Conservation (phyloP, 345 rosid species). For the Heritiera fomes region DNA sequence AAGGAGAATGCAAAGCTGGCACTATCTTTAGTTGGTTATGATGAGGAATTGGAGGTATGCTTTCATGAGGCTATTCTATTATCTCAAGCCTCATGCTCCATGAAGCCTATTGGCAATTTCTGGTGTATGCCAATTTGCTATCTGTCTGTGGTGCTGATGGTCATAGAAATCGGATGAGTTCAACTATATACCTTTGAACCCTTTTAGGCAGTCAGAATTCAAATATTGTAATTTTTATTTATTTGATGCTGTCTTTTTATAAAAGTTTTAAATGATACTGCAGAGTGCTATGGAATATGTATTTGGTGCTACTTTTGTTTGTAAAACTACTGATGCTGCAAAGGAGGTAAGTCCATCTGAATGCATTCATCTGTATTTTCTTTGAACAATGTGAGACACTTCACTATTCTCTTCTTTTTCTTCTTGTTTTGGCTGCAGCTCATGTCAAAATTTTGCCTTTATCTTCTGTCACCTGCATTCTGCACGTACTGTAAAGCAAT, state of each 20-base stretch:
- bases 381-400: constrained; percentile 12
- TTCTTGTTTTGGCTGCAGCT: background rate
- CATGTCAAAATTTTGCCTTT: background rate
- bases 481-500: constrained; percentile 1
- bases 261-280: constrained; percentile 31
- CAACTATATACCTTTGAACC: background rate
- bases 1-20: constrained; percentile 91
- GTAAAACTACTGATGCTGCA: constrained; percentile 83
- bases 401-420: background rate
- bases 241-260: background rate
- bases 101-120: background rate
- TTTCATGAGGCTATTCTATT: constrained; percentile 20
- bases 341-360: constrained; percentile 62
- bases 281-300: constrained; percentile 95
- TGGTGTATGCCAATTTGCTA: background rate
- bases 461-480: background rate
- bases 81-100: constrained; percentile 10
- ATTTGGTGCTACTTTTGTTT: constrained; percentile 93
- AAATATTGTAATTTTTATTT: constrained; percentile 10
- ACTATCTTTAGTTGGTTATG: constrained; percentile 86
- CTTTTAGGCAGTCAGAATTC: background rate
- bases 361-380: background rate
- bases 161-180: background rate
- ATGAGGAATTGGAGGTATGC: constrained; percentile 69
- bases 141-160: background rate